phyloP scores from a whole-genome alignment of 805 yeast species.

The Saccharomycopsis javanensis region DNA sequence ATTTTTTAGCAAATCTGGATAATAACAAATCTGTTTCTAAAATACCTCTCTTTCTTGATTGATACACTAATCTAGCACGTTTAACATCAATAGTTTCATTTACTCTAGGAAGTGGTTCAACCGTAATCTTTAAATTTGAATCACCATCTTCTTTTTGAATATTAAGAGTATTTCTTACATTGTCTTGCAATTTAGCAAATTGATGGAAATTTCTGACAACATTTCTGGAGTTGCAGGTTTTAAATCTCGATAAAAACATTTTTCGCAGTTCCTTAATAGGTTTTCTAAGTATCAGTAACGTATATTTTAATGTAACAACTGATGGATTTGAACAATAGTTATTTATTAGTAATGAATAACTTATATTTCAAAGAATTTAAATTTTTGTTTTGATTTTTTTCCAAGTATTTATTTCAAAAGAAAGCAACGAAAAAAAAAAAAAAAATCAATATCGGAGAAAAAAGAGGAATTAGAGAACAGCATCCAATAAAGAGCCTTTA shows the following conservation, averaged over 20 bases:
- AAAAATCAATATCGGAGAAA: neutral
- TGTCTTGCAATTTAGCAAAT: neutral
- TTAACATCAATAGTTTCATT: slow-evolving; percentile 66
- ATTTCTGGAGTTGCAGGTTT: neutral
- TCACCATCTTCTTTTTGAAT: neutral
- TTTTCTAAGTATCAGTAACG: too few relatives aligned
- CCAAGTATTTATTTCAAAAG: neutral
- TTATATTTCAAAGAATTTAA: neutral
- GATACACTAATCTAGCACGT: slow-evolving; percentile 83
- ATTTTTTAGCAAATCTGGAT: slow-evolving; percentile 74
- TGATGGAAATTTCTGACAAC: neutral
- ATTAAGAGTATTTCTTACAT: neutral
- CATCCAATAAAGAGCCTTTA: neutral
- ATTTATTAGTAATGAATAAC: neutral
- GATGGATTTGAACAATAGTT: too few relatives aligned
- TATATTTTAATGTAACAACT: too few relatives aligned
- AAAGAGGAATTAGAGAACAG: neutral
- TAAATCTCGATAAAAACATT: neutral
- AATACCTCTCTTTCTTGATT: slow-evolving; percentile 90
- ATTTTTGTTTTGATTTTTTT: neutral
- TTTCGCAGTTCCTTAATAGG: neutral
- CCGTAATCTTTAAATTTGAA: slow-evolving; percentile 37
- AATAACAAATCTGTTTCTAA: slow-evolving; percentile 83
- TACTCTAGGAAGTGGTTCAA: slow-evolving; percentile 68
- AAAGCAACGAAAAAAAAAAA: neutral